A percentile compares a stretch with the other conserved stretches of the same genome.
phyloP scores from a whole-genome alignment of 768 basidiomycete genomes.

The Leccinellum luteum region DNA sequence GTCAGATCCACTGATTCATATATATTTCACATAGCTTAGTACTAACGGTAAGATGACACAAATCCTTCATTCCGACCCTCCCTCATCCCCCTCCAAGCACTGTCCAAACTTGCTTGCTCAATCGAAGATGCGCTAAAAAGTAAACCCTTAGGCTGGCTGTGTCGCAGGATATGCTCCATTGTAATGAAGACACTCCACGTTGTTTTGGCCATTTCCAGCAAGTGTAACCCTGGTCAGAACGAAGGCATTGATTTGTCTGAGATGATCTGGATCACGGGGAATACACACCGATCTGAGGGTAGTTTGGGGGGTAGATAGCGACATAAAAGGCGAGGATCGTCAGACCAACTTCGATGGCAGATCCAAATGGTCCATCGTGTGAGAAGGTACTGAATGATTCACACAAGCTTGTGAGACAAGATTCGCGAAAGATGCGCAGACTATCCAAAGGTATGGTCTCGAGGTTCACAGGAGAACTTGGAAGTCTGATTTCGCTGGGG shows the following conservation, averaged over 20 bases:
- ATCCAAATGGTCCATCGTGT: slow-evolving; percentile 57
- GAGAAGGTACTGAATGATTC: slow-evolving; percentile 67
- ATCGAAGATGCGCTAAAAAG: slow-evolving; percentile 35
- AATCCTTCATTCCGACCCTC: slow-evolving; percentile 31
- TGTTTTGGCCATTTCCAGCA: slow-evolving; percentile 74
- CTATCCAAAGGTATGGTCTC: slow-evolving; percentile 40
- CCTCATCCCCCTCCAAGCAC: slow-evolving; percentile 65
- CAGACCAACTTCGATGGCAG: slow-evolving; percentile 53
- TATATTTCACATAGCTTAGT: no score
- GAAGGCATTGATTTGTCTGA: background rate
- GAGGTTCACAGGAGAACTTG: slow-evolving; percentile 26
- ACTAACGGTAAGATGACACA: background rate
- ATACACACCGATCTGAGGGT: slow-evolving; percentile 75
- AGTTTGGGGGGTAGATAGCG: slow-evolving; percentile 69
- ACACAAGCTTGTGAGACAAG: slow-evolving; percentile 55
- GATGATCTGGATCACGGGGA: background rate
- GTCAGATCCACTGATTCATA: background rate
- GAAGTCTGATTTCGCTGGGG: slow-evolving; percentile 22
- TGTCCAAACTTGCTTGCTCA: slow-evolving; percentile 41
- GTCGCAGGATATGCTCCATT: slow-evolving; percentile 16
- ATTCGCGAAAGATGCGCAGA: slow-evolving; percentile 49
- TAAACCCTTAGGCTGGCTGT: slow-evolving; percentile 10
- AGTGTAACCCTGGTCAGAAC: slow-evolving; percentile 60
- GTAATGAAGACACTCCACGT: slow-evolving; percentile 63
- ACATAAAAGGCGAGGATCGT: slow-evolving; percentile 64